These are phyloP conservation scores for Tylopilus sp. DNA, from an alignment of 1,284 basidiomycete species.

Conservation along the genomic window DNA sequence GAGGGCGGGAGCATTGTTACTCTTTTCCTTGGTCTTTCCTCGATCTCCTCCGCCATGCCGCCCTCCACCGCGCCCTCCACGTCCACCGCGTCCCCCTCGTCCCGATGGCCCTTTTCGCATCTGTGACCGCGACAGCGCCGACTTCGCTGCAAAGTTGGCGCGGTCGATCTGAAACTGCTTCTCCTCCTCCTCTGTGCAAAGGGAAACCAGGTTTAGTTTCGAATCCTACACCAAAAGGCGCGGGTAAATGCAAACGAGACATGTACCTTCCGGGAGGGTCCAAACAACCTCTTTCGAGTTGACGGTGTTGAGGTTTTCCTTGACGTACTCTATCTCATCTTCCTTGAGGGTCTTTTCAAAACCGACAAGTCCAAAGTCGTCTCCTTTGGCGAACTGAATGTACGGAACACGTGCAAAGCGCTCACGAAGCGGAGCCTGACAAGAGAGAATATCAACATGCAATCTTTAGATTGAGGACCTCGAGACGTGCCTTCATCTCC, in stretches of 20 bases:
- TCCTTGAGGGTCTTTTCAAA: constrained; percentile 77
- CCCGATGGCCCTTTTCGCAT: constrained; percentile 34
- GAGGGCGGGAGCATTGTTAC: constrained; percentile 25
- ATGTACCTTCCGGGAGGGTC: constrained; percentile 69
- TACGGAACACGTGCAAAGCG: constrained; percentile 81
- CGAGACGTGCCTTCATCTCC: constrained; percentile 70
- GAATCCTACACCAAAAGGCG: neutral
- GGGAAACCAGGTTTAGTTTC: neutral
- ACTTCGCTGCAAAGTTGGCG: constrained; percentile 71
- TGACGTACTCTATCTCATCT: constrained; percentile 73
- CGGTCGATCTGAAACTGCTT: constrained; percentile 79
- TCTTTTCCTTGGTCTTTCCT: constrained; percentile 35
- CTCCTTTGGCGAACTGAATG: constrained; percentile 75
- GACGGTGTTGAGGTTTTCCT: constrained; percentile 70
- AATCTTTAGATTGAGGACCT: constrained; percentile 4
- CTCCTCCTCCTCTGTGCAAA: constrained; percentile 65
- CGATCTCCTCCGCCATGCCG: constrained; percentile 45
- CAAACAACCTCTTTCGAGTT: constrained; percentile 72
- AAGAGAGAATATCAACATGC: constrained; percentile 5
- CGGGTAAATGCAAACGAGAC: neutral
- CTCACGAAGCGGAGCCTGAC: constrained; percentile 79
- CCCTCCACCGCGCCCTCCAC: constrained; percentile 57
- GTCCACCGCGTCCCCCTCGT: constrained; percentile 52
- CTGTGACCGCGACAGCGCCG: constrained; percentile 51
- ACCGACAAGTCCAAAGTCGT: constrained; percentile 77